phyloP scores from a whole-genome alignment of 2,329 filamentous ascomycete genomes.

The Colletotrichum sp. region DNA sequence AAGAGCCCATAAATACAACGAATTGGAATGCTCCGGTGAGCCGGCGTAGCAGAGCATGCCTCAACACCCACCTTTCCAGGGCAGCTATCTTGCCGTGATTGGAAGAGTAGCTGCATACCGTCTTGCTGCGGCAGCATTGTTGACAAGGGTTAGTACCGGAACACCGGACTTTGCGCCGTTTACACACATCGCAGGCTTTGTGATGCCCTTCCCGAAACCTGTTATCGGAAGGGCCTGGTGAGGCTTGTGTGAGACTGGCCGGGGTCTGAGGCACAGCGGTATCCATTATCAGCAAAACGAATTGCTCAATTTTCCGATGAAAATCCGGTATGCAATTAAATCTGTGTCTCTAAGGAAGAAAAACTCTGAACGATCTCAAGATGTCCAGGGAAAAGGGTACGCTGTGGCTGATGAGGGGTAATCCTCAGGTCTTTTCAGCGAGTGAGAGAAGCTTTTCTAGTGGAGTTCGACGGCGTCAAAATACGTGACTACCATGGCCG shows the following conservation, averaged over 20 bases:
- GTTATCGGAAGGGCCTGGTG: neutral
- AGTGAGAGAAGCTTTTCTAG: neutral
- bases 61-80: neutral
- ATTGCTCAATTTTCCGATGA: neutral
- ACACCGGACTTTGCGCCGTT: neutral
- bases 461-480: neutral
- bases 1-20: neutral
- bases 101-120: neutral
- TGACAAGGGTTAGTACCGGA: neutral
- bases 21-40: neutral
- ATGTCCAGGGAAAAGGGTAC: neutral
- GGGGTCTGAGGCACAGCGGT: neutral
- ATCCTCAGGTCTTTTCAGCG: neutral
- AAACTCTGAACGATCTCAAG: neutral
- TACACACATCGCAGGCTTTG: neutral
- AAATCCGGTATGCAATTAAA: neutral
- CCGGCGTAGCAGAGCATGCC: neutral
- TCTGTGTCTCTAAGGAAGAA: neutral
- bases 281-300: neutral
- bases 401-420: neutral
- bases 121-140: neutral
- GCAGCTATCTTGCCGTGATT: neutral
- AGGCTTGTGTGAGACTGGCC: neutral
- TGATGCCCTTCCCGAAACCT: neutral
- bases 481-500: neutral